These are phyloP conservation scores for Nakazawaea anatomiae DNA, from an alignment of 805 yeast genomes.

Conservation along the genomic window DNA sequence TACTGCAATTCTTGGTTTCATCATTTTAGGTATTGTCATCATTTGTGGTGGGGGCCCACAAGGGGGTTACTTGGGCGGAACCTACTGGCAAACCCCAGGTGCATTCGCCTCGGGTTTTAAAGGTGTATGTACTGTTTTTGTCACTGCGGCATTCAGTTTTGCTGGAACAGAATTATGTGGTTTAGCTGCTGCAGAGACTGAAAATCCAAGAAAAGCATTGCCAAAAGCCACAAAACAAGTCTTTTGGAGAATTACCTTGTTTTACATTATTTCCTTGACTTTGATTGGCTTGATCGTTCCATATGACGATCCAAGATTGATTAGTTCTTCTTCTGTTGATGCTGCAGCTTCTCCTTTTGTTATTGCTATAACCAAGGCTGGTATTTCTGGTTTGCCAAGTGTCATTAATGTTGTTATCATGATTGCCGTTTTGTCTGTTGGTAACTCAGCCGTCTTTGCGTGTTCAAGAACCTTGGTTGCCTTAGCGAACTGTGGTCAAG, in stretches of 20 bases:
- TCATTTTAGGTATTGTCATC: slow-evolving; percentile 47
- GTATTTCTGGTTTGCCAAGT: slow-evolving; percentile 61
- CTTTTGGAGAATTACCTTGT: slow-evolving; percentile 55
- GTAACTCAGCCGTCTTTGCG: slow-evolving; percentile 71
- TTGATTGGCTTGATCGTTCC: slow-evolving; percentile 61
- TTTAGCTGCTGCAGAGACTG: slow-evolving; percentile 62
- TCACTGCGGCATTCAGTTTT: slow-evolving; percentile 57
- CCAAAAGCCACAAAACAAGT: slow-evolving; percentile 64
- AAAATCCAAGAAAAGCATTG: slow-evolving; percentile 53
- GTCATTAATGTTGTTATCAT: slow-evolving; percentile 71
- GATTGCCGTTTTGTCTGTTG: slow-evolving; percentile 69
- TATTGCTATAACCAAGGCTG: slow-evolving; percentile 58
- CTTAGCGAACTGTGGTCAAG: slow-evolving; percentile 65
- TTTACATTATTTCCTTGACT: slow-evolving; percentile 48
- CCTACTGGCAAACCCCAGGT: slow-evolving; percentile 57
- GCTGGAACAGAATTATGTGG: slow-evolving; percentile 66
- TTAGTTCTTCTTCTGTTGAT: slow-evolving; percentile 42
- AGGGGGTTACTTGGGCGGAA: slow-evolving; percentile 55
- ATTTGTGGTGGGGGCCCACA: slow-evolving; percentile 54
- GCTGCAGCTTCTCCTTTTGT: slow-evolving; percentile 72
- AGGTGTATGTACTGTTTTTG: slow-evolving; percentile 59
- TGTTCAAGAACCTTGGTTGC: slow-evolving; percentile 66
- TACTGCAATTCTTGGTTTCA: slow-evolving; percentile 53
- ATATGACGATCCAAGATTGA: slow-evolving; percentile 40
- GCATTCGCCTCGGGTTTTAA: slow-evolving; percentile 49